A percentile compares a stretch with the other conserved stretches of the same genome.
phyloP scores from a whole-genome alignment of 2,329 filamentous ascomycete species.

The Juglanconis oblonga region DNA sequence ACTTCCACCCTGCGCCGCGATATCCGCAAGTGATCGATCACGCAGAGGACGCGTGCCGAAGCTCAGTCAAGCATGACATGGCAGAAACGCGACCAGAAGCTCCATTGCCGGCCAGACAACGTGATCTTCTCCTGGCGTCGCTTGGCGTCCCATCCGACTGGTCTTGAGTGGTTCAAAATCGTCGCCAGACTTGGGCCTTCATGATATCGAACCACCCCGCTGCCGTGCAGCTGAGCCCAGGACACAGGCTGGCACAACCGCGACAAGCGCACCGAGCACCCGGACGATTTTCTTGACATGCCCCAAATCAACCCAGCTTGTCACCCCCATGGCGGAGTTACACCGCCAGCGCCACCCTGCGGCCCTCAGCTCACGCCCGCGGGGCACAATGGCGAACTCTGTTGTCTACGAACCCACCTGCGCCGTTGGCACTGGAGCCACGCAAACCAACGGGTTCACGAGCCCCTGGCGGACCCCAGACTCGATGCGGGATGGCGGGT shows the following conservation, averaged over 20 bases:
- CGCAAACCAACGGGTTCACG: not conserved
- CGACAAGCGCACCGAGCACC: not conserved
- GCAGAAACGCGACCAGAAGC: too few species aligned
- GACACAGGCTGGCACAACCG: not conserved
- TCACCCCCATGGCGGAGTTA: not conserved
- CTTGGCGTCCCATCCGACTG: not conserved
- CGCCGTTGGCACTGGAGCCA: constrained; percentile 14
- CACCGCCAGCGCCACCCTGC: constrained; percentile 8
- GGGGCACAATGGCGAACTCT: not conserved
- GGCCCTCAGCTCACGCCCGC: not conserved
- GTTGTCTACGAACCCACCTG: not conserved
- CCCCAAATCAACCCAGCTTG: not conserved
- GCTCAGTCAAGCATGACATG: too few species aligned
- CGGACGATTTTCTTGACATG: not conserved
- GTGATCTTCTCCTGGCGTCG: too few species aligned
- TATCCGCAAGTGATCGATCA: too few species aligned
- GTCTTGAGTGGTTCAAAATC: not conserved
- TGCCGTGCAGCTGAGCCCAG: not conserved
- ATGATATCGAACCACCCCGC: not conserved
- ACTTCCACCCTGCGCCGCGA: too few species aligned
- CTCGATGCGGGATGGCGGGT: constrained; percentile 12
- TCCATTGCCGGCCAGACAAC: too few species aligned
- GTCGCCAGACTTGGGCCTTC: not conserved
- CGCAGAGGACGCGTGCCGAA: too few species aligned
- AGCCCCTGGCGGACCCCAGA: constrained; percentile 3